Percentiles rank a stretch among this genome's conserved stretches.
phyloP scores from a whole-genome alignment of 176 grass and related monocot species.

The Cocos nucifera region DNA sequence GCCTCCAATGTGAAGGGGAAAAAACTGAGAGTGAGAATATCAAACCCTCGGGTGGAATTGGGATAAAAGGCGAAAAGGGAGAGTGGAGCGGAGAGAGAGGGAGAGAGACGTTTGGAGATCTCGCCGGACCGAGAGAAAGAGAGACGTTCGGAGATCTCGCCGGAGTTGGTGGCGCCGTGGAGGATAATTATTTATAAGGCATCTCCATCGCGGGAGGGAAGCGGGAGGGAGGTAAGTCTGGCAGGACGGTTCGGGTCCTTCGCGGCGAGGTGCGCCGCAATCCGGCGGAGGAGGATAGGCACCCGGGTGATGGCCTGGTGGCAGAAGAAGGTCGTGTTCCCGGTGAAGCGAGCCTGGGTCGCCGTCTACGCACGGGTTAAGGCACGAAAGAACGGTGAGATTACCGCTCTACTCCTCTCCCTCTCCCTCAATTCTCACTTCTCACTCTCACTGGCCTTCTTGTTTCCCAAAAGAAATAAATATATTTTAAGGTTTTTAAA shows the following conservation, averaged over 20 bases:
- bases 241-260: slow-evolving; percentile 25
- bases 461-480: too few species aligned
- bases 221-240: neutral
- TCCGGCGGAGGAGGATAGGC: slow-evolving; percentile 8
- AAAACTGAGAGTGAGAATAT: too few species aligned
- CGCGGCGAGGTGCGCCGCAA: slow-evolving; percentile 14
- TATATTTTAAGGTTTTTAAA: too few species aligned
- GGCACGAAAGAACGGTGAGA: slow-evolving; percentile 47
- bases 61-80: too few species aligned
- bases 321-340: slow-evolving; percentile 64
- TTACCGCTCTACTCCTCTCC: neutral
- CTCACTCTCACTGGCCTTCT: neutral
- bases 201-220: neutral
- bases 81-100: too few species aligned
- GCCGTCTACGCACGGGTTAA: slow-evolving; percentile 48
- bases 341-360: slow-evolving; percentile 50
- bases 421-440: neutral
- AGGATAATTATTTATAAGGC: too few species aligned
- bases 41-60: too few species aligned
- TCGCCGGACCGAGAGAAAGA: too few species aligned
- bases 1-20: too few species aligned
- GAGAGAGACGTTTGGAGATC: too few species aligned
- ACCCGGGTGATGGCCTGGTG: slow-evolving; percentile 61
- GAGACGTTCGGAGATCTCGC: too few species aligned
- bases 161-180: too few species aligned